Conservation (phyloP, 257 asterid species). For the Leonotis leonurus region DNA sequence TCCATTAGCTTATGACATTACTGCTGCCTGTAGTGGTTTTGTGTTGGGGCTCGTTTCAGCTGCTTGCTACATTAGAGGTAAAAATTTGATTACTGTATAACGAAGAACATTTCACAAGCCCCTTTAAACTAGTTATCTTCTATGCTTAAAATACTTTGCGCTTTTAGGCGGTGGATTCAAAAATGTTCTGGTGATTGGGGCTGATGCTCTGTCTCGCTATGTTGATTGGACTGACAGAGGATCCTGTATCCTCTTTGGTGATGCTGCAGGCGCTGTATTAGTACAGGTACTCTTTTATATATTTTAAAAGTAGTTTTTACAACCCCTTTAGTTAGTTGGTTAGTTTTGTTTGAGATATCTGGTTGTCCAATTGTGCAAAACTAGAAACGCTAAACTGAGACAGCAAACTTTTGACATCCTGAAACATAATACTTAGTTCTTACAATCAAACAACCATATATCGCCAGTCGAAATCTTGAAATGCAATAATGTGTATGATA, state of each 20-base stretch:
- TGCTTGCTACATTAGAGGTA: constrained; percentile 85
- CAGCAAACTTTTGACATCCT: too few species aligned
- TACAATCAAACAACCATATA: neutral
- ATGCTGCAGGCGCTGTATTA: constrained; percentile 95
- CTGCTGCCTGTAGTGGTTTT: constrained; percentile 98
- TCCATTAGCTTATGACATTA: constrained; percentile 84
- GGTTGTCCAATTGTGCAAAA: neutral
- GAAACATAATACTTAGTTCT: neutral
- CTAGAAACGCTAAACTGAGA: neutral
- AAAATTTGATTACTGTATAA: neutral
- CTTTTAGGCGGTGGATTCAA: constrained; percentile 77
- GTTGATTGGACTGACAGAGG: constrained; percentile 98
- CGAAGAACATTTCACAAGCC: neutral
- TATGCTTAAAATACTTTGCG: neutral
- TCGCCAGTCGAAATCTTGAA: neutral
- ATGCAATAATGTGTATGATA: too few species aligned
- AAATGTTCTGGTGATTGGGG: constrained; percentile 90
- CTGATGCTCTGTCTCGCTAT: constrained; percentile 89
- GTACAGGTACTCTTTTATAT: constrained; percentile 37
- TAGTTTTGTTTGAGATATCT: neutral
- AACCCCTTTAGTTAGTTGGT: neutral
- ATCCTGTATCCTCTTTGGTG: constrained; percentile 95
- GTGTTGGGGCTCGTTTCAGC: constrained; percentile 87
- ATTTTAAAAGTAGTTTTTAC: neutral
- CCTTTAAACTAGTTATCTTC: neutral